These are phyloP conservation scores for Populus ilicifolia DNA, from an alignment of 345 rosid species.

Conservation along the genomic window DNA sequence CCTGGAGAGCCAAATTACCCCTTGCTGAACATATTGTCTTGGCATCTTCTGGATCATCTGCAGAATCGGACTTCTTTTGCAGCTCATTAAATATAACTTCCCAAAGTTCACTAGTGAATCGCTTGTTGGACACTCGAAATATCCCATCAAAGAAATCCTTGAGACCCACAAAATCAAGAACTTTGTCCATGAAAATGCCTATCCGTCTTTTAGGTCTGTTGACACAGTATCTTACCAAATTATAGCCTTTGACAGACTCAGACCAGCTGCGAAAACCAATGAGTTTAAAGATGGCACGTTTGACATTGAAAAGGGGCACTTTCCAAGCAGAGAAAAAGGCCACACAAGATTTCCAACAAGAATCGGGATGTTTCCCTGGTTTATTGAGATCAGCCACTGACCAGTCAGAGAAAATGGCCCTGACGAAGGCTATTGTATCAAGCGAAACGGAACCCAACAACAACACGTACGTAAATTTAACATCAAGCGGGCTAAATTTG, in stretches of 20 bases:
- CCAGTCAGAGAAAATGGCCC: conserved; percentile 62
- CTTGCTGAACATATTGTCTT: conserved; percentile 45
- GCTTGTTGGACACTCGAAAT: conserved; percentile 31
- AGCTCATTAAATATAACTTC: conserved; percentile 42
- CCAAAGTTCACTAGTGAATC: conserved; percentile 49
- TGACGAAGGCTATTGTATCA: conserved; percentile 39
- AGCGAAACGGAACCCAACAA: conserved; percentile 46
- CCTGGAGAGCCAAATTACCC: conserved; percentile 53
- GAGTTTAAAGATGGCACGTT: neutral
- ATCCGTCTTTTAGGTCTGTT: conserved; percentile 23
- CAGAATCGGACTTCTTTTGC: conserved; percentile 29
- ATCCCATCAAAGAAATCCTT: conserved; percentile 33
- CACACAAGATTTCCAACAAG: neutral
- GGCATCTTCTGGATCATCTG: conserved; percentile 42
- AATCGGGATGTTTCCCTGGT: conserved; percentile 13
- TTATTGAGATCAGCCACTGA: conserved; percentile 27
- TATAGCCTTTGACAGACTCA: conserved; percentile 39
- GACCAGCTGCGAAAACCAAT: conserved; percentile 47
- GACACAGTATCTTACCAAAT: conserved; percentile 50
- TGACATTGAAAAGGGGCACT: neutral
- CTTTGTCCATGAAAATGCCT: neutral
- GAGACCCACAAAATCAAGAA: conserved; percentile 28
- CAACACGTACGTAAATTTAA: conserved; percentile 49
- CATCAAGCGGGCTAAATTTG: conserved; percentile 31
- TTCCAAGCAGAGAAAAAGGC: neutral